Percentiles rank a stretch among this genome's conserved stretches.
Conservation (phyloP, 495 filamentous ascomycete genomes). For the Talaromyces proteolyticus region DNA sequence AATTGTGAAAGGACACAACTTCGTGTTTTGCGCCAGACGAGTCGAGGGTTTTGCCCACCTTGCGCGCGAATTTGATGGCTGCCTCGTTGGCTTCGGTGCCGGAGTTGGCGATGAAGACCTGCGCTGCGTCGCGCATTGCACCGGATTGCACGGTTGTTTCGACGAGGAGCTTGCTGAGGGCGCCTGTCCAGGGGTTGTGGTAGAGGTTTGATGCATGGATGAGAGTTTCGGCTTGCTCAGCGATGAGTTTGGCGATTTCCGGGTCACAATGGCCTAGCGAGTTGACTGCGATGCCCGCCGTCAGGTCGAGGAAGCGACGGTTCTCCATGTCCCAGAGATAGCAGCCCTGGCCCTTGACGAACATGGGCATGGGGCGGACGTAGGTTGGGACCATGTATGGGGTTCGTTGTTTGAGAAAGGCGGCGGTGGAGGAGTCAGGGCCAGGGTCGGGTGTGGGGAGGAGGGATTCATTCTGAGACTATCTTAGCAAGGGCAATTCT, state of each 20-base stretch:
- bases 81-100: slow-evolving; percentile 96
- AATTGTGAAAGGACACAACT: slow-evolving; percentile 80
- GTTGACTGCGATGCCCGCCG: slow-evolving; percentile 93
- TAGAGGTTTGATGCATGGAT: slow-evolving; percentile 93
- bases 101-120: slow-evolving; percentile 91
- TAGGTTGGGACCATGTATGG: slow-evolving; percentile 95
- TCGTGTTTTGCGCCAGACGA: slow-evolving; percentile 72
- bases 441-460: slow-evolving; percentile 75
- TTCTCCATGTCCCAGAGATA: slow-evolving; percentile 90
- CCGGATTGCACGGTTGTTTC: slow-evolving; percentile 66
- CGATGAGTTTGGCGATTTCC: slow-evolving; percentile 59
- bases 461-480: slow-evolving; percentile 58
- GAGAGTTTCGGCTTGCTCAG: slow-evolving; percentile 74
- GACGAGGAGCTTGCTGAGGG: slow-evolving; percentile 80
- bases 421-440: slow-evolving; percentile 67
- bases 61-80: slow-evolving; percentile 92
- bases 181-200: slow-evolving; percentile 89
- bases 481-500: no score
- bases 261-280: slow-evolving; percentile 83
- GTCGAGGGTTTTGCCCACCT: slow-evolving; percentile 69
- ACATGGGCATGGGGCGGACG: slow-evolving; percentile 82
- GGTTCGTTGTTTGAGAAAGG: slow-evolving; percentile 63
- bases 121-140: slow-evolving; percentile 71
- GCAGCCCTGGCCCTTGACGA: slow-evolving; percentile 78
- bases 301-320: slow-evolving; percentile 86